These are phyloP conservation scores for Sugiyamaella castrensis DNA, from an alignment of 1,139 yeast genomes.

Conservation along the genomic window DNA sequence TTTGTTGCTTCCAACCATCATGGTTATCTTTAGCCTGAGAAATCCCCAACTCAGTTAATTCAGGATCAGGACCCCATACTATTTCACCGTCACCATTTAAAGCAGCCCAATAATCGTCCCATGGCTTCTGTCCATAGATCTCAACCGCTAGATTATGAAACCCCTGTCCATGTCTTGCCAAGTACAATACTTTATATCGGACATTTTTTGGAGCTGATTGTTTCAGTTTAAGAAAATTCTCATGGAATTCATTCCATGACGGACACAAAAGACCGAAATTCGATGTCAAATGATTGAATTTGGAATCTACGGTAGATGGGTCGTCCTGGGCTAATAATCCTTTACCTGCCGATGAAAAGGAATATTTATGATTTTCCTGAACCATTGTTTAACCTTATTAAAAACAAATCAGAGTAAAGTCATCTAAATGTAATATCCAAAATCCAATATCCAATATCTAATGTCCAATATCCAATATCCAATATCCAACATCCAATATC, in stretches of 20 bases:
- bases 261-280: conserved; percentile 48
- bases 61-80: conserved; percentile 68
- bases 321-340: conserved; percentile 56
- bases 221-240: conserved; percentile 43
- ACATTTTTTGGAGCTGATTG: conserved; percentile 37
- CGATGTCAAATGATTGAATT: conserved; percentile 46
- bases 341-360: conserved; percentile 17
- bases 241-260: conserved; percentile 48
- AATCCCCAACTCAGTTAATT: conserved; percentile 57
- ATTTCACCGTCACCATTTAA: conserved; percentile 54
- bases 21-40: conserved; percentile 50
- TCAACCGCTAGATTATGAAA: conserved; percentile 62
- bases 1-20: conserved; percentile 45
- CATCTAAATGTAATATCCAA: too few species aligned
- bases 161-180: conserved; percentile 81
- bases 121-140: conserved; percentile 54
- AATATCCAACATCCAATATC: too few species aligned
- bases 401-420: neutral
- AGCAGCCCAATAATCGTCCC: conserved; percentile 61
- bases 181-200: conserved; percentile 53
- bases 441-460: too few species aligned
- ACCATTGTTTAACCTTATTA: neutral
- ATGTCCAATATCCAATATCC: too few species aligned
- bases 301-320: conserved; percentile 45
- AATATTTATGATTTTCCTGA: conserved; percentile 1